Percentiles rank a stretch among this genome's conserved stretches.
Evolutionary conservation across 225 moss, liverwort and hornwort species (phyloP).

Genomic region (Climacium dendroides): DNA sequence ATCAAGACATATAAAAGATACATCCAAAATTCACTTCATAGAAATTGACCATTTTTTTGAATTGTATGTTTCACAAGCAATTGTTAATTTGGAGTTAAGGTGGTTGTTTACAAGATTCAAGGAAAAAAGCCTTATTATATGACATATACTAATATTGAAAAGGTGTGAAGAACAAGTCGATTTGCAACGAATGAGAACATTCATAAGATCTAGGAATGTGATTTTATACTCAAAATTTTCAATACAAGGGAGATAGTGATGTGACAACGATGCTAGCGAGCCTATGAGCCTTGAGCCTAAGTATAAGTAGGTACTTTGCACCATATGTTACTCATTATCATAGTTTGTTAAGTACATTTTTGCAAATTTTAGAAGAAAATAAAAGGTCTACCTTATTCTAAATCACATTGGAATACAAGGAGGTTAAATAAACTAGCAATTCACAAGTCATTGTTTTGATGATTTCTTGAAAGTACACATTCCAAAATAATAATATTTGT

Average conservation of each 20-base stretch:
- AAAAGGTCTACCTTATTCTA: accelerated
- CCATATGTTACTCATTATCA: not conserved
- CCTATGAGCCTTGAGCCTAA: too few relatives aligned
- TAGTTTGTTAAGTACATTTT: not conserved
- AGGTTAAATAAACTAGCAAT: not conserved
- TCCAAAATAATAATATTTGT: not conserved
- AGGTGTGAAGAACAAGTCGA: not conserved
- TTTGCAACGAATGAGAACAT: not conserved
- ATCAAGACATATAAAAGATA: too few relatives aligned
- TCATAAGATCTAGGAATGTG: not conserved
- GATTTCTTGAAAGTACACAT: not conserved
- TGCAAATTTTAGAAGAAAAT: not conserved
- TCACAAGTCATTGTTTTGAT: not conserved
- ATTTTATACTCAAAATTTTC: not conserved
- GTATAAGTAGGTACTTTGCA: too few relatives aligned
- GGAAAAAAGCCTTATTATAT: not conserved
- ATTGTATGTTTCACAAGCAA: too few relatives aligned
- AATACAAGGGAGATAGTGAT: not conserved
- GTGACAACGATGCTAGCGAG: too few relatives aligned
- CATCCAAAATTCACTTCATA: too few relatives aligned
- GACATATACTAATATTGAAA: not conserved
- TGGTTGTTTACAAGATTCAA: too few relatives aligned
- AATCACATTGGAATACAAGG: accelerated
- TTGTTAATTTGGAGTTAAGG: too few relatives aligned
- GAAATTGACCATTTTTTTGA: too few relatives aligned